Conservation (phyloP, 2,329 filamentous ascomycete species). For the Geosmithia putterillii region DNA sequence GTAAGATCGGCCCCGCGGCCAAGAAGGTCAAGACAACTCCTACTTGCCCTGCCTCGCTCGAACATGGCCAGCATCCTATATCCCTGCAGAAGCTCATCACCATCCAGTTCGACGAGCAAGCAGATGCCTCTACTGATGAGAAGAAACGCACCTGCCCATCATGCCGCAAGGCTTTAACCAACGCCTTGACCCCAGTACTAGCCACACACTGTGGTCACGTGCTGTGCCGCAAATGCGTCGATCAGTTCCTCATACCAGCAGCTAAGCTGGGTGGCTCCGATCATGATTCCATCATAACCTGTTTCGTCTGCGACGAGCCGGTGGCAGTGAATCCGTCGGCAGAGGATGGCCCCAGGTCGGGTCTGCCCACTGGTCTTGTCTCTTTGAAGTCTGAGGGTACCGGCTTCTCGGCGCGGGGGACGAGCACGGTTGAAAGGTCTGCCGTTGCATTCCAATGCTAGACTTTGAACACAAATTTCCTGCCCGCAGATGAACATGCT, state of each 20-base stretch:
- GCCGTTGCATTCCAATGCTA: conserved; percentile 77
- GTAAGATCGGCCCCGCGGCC: conserved; percentile 39
- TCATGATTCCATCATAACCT: conserved; percentile 23
- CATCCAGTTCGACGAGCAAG: conserved; percentile 66
- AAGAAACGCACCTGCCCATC: conserved; percentile 56
- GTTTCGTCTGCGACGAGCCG: conserved; percentile 79
- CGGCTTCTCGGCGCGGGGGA: conserved; percentile 81
- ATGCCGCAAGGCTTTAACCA: conserved; percentile 73
- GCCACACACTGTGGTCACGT: conserved; percentile 88
- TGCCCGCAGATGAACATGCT: not conserved
- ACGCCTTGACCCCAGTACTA: conserved; percentile 70
- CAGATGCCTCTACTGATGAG: conserved; percentile 31
- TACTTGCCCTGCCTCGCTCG: conserved; percentile 62
- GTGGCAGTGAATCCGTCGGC: conserved; percentile 41
- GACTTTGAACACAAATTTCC: not conserved
- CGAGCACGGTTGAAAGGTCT: conserved; percentile 66
- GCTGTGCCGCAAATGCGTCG: conserved; percentile 71
- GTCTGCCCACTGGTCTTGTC: conserved; percentile 59
- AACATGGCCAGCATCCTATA: conserved; percentile 56
- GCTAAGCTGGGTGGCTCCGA: conserved; percentile 23
- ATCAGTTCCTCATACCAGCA: conserved; percentile 63
- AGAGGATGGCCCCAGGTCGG: conserved; percentile 33
- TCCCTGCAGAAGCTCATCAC: conserved; percentile 67
- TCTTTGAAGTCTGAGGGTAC: conserved; percentile 79
- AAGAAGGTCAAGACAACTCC: conserved; percentile 56